These are phyloP conservation scores for Cryptococcus sp. DNA, from an alignment of 1,284 basidiomycete species.

Conservation along the genomic window DNA sequence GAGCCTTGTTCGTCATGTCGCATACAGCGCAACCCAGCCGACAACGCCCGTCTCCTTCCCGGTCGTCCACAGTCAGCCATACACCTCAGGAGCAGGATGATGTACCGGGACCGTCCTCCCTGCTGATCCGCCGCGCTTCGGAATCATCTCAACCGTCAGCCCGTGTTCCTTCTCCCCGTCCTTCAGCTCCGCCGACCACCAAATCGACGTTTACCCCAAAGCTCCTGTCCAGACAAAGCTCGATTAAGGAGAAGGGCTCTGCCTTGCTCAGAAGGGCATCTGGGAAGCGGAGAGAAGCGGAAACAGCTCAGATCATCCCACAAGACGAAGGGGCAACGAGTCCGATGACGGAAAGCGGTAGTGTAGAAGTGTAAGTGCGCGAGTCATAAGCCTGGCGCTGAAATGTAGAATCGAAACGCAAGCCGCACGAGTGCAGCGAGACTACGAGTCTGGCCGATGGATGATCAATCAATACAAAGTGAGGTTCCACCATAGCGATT, in stretches of 20 bases:
- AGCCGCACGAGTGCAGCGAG: slow-evolving; percentile 49
- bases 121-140: slow-evolving; percentile 9
- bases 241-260: slow-evolving; percentile 4
- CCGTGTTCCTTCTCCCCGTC: slow-evolving; percentile 14
- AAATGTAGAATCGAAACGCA: slow-evolving; percentile 60
- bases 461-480: slow-evolving; percentile 77
- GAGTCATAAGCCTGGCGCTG: slow-evolving; percentile 1
- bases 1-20: too few species aligned
- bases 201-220: slow-evolving; percentile 42
- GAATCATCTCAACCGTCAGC: slow-evolving; percentile 3
- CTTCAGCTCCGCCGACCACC: slow-evolving; percentile 27
- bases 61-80: slow-evolving; percentile 1
- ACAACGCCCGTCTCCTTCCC: slow-evolving; percentile 1
- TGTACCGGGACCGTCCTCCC: slow-evolving; percentile 7
- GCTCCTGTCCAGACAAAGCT: slow-evolving; percentile 28
- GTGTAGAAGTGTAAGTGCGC: slow-evolving; percentile 38
- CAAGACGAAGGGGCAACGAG: slow-evolving; percentile 21
- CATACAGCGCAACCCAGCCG: background rate
- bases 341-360: slow-evolving; percentile 27
- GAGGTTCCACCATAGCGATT: slow-evolving; percentile 9
- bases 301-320: background rate
- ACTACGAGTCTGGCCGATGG: slow-evolving; percentile 52
- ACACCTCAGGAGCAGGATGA: slow-evolving; percentile 8
- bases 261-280: background rate
- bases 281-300: slow-evolving; percentile 13